phyloP scores from a whole-genome alignment of 139 green algal species.

The Mesotaenium endlicherianum region DNA sequence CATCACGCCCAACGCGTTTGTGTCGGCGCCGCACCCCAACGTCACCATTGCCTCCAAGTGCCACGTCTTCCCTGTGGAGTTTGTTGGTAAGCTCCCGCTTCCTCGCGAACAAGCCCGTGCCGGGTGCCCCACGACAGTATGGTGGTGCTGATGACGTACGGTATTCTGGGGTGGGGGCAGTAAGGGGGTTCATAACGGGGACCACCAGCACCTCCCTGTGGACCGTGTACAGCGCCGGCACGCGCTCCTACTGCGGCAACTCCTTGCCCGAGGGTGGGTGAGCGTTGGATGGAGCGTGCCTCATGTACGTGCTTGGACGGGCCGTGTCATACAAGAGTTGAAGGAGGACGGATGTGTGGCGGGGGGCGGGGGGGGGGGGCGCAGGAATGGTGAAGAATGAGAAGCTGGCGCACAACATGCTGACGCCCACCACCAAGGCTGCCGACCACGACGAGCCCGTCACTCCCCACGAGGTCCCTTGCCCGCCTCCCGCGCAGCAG shows the following conservation, averaged over 20 bases:
- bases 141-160: too few species aligned
- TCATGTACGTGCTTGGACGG: neutral
- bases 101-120: too few species aligned
- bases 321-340: too few species aligned
- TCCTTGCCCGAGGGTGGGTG: conserved; percentile 76
- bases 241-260: conserved; percentile 93
- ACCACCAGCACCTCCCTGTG: conserved; percentile 94
- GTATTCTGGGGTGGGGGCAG: conserved; percentile 40
- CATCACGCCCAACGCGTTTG: conserved; percentile 82
- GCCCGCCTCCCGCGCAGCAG: neutral
- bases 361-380: neutral
- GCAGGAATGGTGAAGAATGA: conserved; percentile 88
- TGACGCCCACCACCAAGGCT: conserved; percentile 96
- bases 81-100: conserved; percentile 12
- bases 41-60: conserved; percentile 90
- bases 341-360: too few species aligned
- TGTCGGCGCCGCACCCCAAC: conserved; percentile 87
- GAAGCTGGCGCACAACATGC: conserved; percentile 73
- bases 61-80: conserved; percentile 91
- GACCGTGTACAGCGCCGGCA: conserved; percentile 91
- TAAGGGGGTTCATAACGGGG: conserved; percentile 93
- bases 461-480: conserved; percentile 59
- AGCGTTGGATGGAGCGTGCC: neutral
- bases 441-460: conserved; percentile 89
- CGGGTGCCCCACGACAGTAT: too few species aligned